Evolutionary conservation across 306 rosid genomes (phyloP).

Genomic region (Quercus dentata): DNA sequence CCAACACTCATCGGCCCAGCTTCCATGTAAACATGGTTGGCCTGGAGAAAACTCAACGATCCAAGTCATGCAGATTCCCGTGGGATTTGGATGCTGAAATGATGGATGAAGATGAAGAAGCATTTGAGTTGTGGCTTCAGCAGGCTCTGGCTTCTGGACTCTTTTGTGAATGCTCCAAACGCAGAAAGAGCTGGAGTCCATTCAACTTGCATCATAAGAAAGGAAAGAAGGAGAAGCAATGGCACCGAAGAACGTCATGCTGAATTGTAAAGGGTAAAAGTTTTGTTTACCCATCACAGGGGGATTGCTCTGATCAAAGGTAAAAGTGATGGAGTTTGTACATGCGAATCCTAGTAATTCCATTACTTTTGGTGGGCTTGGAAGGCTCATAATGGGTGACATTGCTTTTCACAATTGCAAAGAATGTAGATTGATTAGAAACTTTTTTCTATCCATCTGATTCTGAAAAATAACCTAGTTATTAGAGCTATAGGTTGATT

Average conservation of each 20-base stretch:
- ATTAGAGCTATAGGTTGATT: neutral
- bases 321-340: neutral
- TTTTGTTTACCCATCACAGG: neutral
- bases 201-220: constrained; percentile 80
- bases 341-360: neutral
- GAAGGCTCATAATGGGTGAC: neutral
- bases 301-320: neutral
- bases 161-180: constrained; percentile 86
- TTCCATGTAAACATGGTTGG: constrained; percentile 99
- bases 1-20: constrained; percentile 93
- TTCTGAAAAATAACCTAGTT: neutral
- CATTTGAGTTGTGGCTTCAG: constrained; percentile 92
- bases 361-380: neutral
- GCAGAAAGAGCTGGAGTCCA: constrained; percentile 97
- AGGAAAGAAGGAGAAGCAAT: constrained; percentile 89
- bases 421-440: neutral
- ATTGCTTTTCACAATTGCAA: neutral
- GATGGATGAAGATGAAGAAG: constrained; percentile 95
- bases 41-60: constrained; percentile 75
- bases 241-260: constrained; percentile 85
- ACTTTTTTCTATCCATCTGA: neutral
- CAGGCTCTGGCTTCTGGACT: constrained; percentile 92
- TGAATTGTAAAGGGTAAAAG: constrained; percentile 19
- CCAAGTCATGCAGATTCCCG: constrained; percentile 78
- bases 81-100: constrained; percentile 98